Percentiles rank a stretch among this genome's conserved stretches.
These are phyloP conservation scores for Yamadazyma atlantica DNA, from an alignment of 1,139 yeast genomes.

Conservation along the genomic window DNA sequence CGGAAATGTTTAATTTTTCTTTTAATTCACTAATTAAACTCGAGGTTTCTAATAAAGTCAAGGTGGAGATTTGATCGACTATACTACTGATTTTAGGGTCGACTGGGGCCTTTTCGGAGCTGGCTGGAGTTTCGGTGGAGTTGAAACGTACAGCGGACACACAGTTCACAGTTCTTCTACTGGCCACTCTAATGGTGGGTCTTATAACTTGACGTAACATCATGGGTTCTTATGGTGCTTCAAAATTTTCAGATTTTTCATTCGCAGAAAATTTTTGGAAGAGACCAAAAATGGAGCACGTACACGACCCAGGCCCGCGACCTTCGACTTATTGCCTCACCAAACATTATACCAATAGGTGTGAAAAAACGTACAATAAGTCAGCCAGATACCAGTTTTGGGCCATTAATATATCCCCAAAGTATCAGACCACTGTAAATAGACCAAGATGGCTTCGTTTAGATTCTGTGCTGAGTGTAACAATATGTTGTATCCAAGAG, in stretches of 20 bases:
- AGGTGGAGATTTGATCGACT: conserved; percentile 86
- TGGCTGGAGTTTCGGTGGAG: conserved; percentile 48
- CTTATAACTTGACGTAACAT: conserved; percentile 40
- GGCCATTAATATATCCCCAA: too few species aligned
- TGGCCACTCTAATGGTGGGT: conserved; percentile 34
- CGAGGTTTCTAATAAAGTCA: conserved; percentile 89
- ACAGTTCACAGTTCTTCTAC: conserved; percentile 21
- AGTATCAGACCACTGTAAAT: neutral
- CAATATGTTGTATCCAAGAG: conserved; percentile 98
- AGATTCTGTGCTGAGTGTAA: conserved; percentile 94
- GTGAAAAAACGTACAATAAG: too few species aligned
- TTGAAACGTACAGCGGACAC: conserved; percentile 41
- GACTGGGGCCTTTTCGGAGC: conserved; percentile 49
- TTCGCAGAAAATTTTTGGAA: conserved; percentile 3
- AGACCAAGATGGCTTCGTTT: conserved; percentile 74
- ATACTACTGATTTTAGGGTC: conserved; percentile 87
- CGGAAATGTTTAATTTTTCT: conserved; percentile 86
- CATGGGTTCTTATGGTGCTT: neutral
- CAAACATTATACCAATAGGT: too few species aligned
- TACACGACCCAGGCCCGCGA: too few species aligned
- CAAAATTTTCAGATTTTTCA: conserved; percentile 5
- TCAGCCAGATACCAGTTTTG: too few species aligned
- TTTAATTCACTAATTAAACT: conserved; percentile 80
- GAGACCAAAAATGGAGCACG: neutral
- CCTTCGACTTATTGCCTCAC: too few species aligned